A percentile compares a stretch with the other conserved stretches of the same genome.
Conservation (phyloP, 306 rosid genomes). For the Parietaria judaica region DNA sequence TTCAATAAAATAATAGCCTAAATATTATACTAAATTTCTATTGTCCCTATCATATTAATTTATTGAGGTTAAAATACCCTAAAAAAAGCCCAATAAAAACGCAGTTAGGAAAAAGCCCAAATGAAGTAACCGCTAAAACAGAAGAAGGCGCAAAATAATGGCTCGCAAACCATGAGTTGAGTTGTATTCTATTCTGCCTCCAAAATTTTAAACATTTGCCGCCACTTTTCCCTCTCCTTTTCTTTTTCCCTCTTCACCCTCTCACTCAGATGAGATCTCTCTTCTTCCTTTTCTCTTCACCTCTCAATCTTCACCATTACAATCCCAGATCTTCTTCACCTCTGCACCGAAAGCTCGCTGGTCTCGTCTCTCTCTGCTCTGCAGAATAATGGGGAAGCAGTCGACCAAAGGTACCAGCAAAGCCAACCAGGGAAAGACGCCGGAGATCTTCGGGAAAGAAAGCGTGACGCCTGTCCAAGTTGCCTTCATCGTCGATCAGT, state of each 20-base stretch:
- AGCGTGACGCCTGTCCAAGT: constrained; percentile 61
- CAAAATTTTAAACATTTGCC: constrained; percentile 39
- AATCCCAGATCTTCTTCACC: neutral
- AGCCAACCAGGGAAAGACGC: constrained; percentile 14
- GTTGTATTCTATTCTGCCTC: neutral
- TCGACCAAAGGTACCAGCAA: constrained; percentile 23
- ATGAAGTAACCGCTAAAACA: constrained; percentile 3
- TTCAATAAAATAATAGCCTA: no score
- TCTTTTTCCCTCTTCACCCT: neutral
- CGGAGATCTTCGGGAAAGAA: constrained; percentile 36
- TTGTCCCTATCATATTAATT: no score
- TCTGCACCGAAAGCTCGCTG: neutral
- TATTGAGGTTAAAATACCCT: no score
- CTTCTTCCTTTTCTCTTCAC: neutral
- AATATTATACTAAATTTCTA: no score
- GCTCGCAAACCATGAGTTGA: neutral
- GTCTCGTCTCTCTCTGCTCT: neutral
- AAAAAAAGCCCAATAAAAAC: no score
- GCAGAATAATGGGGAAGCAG: constrained; percentile 49
- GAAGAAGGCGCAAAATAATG: neutral
- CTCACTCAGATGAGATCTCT: constrained; percentile 12
- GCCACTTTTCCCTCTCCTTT: constrained; percentile 23
- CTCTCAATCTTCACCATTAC: neutral
- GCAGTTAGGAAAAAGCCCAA: neutral
- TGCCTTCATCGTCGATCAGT: constrained; percentile 80